Percentiles rank a stretch among this genome's conserved stretches.
Conservation (phyloP, 164 flowering plant species). For the Stephania japonica region DNA sequence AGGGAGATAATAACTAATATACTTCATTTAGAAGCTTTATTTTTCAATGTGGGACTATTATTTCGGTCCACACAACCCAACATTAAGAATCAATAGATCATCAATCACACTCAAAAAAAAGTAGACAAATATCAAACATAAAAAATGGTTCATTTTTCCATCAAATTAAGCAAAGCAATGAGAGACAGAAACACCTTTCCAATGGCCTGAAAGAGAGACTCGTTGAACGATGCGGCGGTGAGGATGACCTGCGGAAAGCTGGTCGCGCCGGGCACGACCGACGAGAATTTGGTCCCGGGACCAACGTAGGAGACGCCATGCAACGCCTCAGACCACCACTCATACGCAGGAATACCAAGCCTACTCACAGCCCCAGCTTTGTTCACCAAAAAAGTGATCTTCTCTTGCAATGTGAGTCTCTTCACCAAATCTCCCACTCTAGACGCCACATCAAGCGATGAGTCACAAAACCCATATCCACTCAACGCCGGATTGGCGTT, state of each 20-base stretch:
- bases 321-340: conserved; percentile 99
- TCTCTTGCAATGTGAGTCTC: conserved; percentile 83
- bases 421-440: conserved; percentile 74
- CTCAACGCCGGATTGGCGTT: conserved; percentile 35
- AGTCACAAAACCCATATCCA: conserved; percentile 54
- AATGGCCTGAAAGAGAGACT: conserved; percentile 66
- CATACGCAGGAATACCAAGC: conserved; percentile 83
- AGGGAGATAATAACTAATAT: no score
- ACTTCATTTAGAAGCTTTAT: no score
- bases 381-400: conserved; percentile 52
- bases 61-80: neutral
- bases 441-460: conserved; percentile 27
- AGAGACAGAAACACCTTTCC: conserved; percentile 58
- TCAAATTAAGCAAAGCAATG: neutral
- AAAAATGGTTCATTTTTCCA: no score
- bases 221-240: conserved; percentile 86
- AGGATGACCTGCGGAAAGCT: conserved; percentile 86
- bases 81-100: neutral
- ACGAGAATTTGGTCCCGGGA: conserved; percentile 65
- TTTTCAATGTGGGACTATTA: no score
- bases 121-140: neutral
- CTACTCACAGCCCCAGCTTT: conserved; percentile 48
- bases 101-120: neutral
- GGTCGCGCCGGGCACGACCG: conserved; percentile 78
- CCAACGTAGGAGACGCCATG: conserved; percentile 91